phyloP scores from a whole-genome alignment of 176 grass and related monocot genomes.

The Triticum dicoccoides region DNA sequence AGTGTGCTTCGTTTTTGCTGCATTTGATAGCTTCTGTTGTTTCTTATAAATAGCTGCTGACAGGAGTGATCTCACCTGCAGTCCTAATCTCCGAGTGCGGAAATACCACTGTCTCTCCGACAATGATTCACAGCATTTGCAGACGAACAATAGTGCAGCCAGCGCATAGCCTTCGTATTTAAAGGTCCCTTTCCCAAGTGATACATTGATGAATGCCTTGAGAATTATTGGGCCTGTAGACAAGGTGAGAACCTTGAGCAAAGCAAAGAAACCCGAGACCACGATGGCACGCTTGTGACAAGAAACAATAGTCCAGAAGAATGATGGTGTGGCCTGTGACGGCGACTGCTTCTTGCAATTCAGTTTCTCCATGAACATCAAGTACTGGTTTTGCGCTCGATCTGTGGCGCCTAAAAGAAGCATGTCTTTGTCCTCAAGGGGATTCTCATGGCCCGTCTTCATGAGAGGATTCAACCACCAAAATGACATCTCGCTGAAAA shows the following conservation, averaged over 20 bases:
- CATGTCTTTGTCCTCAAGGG: slow-evolving; percentile 87
- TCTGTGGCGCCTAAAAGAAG: slow-evolving; percentile 57
- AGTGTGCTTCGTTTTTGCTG: slow-evolving; percentile 71
- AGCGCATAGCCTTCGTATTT: slow-evolving; percentile 69
- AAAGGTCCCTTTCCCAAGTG: slow-evolving; percentile 58
- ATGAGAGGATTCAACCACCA: slow-evolving; percentile 91
- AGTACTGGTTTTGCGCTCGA: slow-evolving; percentile 48
- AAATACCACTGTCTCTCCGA: slow-evolving; percentile 94
- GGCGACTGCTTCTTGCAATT: slow-evolving; percentile 30
- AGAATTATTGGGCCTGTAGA: slow-evolving; percentile 76
- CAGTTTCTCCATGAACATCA: slow-evolving; percentile 58
- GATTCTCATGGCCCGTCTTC: slow-evolving; percentile 71
- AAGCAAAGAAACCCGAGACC: slow-evolving; percentile 63
- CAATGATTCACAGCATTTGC: slow-evolving; percentile 79
- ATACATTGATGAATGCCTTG: slow-evolving; percentile 76
- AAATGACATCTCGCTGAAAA: slow-evolving; percentile 76
- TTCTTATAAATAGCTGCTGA: slow-evolving; percentile 87
- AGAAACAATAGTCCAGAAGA: slow-evolving; percentile 74
- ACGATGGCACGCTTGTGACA: slow-evolving; percentile 71
- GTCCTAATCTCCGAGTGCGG: slow-evolving; percentile 71
- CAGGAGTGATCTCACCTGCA: slow-evolving; percentile 72
- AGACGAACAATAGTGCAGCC: slow-evolving; percentile 51
- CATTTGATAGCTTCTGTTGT: slow-evolving; percentile 71
- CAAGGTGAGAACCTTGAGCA: slow-evolving; percentile 72
- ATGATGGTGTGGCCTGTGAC: slow-evolving; percentile 30